phyloP scores from a whole-genome alignment of 1,284 basidiomycete genomes.

The Microbotryum violaceum region DNA sequence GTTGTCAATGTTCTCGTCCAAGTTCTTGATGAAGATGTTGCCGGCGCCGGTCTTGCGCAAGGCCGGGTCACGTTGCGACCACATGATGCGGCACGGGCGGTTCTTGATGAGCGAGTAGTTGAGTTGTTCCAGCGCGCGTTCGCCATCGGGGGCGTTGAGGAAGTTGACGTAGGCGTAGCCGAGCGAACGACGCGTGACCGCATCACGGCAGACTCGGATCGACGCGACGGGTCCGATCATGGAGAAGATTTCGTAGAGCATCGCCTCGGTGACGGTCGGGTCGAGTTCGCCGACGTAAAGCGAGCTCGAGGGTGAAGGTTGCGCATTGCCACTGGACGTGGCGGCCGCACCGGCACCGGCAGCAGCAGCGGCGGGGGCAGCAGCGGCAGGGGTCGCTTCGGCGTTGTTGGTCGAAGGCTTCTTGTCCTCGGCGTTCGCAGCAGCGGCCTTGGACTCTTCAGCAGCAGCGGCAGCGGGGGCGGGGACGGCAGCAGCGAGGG shows the following conservation, averaged over 20 bases:
- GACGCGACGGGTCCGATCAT: constrained; percentile 99
- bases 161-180: constrained; percentile 99
- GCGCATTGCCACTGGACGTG: constrained; percentile 15
- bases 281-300: constrained; percentile 99
- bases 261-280: constrained; percentile 94
- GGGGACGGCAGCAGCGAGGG: no score
- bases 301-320: constrained; percentile 50
- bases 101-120: constrained; percentile 99
- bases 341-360: constrained; percentile 23
- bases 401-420: constrained; percentile 9
- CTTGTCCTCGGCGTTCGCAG: constrained; percentile 3
- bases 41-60: constrained; percentile 99
- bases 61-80: constrained; percentile 99
- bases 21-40: constrained; percentile 99
- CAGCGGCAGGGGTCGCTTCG: constrained; percentile 12
- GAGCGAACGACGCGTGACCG: constrained; percentile 97
- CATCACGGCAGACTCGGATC: constrained; percentile 99
- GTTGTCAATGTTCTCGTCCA: constrained; percentile 97
- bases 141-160: constrained; percentile 92
- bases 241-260: constrained; percentile 99
- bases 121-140: constrained; percentile 97
- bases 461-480: no score
- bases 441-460: no score
- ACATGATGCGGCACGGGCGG: constrained; percentile 99
- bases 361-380: constrained; percentile 35